These are phyloP conservation scores for Plasmodium sp. DNA, from an alignment of 169 alveolate species.

Conservation along the genomic window DNA sequence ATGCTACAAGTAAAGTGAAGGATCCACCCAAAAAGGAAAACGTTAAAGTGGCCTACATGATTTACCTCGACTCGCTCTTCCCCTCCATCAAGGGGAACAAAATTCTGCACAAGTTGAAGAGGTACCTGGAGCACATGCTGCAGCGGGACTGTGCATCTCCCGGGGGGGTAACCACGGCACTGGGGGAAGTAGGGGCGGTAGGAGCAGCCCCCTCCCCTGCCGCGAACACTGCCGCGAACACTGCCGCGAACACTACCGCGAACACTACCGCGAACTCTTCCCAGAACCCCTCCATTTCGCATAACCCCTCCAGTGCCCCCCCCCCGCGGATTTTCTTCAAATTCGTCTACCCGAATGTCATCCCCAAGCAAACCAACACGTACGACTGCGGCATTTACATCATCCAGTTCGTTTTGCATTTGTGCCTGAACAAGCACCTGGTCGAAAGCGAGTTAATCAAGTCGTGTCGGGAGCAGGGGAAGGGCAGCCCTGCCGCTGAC, in stretches of 20 bases:
- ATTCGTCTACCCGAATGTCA: slow-evolving; percentile 42
- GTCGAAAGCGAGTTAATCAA: slow-evolving; percentile 56
- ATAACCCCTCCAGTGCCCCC: background rate
- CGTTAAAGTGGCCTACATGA: slow-evolving; percentile 68
- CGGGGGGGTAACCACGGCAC: background rate
- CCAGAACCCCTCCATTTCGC: too few species aligned
- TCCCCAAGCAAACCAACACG: slow-evolving; percentile 77
- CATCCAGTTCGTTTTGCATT: slow-evolving; percentile 75
- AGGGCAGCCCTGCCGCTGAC: background rate
- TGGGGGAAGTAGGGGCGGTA: background rate
- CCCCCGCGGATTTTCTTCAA: slow-evolving; percentile 64
- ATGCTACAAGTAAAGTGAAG: background rate
- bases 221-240: background rate
- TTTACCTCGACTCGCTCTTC: slow-evolving; percentile 77
- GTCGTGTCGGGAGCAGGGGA: slow-evolving; percentile 9
- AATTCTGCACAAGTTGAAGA: slow-evolving; percentile 42
- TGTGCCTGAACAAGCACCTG: slow-evolving; percentile 42
- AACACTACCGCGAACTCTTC: too few species aligned
- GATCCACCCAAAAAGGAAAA: background rate
- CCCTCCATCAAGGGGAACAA: slow-evolving; percentile 58
- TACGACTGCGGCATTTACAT: slow-evolving; percentile 81
- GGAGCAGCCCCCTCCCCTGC: background rate
- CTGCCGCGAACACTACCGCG: background rate
- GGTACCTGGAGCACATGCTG: slow-evolving; percentile 39
- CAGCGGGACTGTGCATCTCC: background rate